phyloP scores from a whole-genome alignment of 768 basidiomycete genomes.

The Tremella yokohamensis region DNA sequence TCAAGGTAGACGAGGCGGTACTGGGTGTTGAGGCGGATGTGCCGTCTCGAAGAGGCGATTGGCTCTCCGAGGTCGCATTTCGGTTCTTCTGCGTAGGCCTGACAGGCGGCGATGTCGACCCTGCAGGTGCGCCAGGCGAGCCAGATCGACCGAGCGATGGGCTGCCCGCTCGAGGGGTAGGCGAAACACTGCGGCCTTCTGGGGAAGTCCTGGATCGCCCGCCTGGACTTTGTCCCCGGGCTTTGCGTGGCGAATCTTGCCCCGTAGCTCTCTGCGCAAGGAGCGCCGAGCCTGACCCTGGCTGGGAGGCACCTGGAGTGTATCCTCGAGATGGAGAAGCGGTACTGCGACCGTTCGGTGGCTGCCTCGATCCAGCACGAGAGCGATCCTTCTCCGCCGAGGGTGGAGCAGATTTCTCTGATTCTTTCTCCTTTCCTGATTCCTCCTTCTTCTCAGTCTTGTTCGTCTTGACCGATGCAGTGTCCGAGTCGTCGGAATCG shows the following conservation, averaged over 20 bases:
- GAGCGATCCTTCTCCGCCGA: neutral
- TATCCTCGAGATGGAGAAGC: conserved; percentile 12
- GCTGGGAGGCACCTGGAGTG: conserved; percentile 34
- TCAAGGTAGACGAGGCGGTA: conserved; percentile 3
- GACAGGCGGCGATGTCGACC: neutral
- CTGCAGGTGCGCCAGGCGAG: conserved; percentile 1
- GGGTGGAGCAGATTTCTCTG: neutral
- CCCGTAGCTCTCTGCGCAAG: conserved; percentile 36
- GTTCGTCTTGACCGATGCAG: conserved; percentile 16
- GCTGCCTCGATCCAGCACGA: neutral
- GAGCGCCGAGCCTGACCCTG: conserved; percentile 36
- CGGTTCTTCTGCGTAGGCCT: conserved; percentile 1
- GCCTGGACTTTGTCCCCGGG: conserved; percentile 16
- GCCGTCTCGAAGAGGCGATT: neutral
- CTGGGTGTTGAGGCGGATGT: neutral
- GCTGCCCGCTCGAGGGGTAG: conserved; percentile 2
- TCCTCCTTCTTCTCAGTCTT: conserved; percentile 8
- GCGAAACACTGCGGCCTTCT: conserved; percentile 10
- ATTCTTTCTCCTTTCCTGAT: neutral
- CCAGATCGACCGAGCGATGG: neutral
- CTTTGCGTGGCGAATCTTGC: conserved; percentile 27
- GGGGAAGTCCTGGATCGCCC: conserved; percentile 27
- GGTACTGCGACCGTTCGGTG: conserved; percentile 7
- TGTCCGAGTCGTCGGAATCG: conserved; percentile 25
- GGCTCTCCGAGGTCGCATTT: neutral